A percentile compares a stretch with the other conserved stretches of the same genome.
These are phyloP conservation scores for Iris macrosiphon DNA, from an alignment of 106 monocot genomes.

Conservation along the genomic window DNA sequence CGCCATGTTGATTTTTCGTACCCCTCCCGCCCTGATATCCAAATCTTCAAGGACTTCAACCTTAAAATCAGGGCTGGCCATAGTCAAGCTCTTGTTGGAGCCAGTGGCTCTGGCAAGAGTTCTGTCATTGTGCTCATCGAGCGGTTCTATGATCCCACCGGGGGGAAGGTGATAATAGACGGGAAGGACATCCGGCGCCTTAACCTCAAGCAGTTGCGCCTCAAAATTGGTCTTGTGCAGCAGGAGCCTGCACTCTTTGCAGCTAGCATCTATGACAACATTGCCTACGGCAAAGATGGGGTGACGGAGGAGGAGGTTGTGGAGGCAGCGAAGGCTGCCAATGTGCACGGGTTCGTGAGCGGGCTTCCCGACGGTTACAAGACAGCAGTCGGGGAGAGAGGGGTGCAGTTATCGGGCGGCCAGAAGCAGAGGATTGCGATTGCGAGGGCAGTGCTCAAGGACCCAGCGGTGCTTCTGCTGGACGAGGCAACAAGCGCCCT, in stretches of 20 bases:
- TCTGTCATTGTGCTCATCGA: slow-evolving; percentile 77
- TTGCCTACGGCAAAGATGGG: slow-evolving; percentile 66
- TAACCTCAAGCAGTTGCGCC: slow-evolving; percentile 60
- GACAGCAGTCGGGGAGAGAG: slow-evolving; percentile 64
- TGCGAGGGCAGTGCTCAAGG: slow-evolving; percentile 66
- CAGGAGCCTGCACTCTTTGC: slow-evolving; percentile 90
- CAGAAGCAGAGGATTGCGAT: slow-evolving; percentile 85
- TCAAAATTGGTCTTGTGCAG: slow-evolving; percentile 71
- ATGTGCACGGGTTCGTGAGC: slow-evolving; percentile 66
- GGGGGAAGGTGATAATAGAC: slow-evolving; percentile 79
- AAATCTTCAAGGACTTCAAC: slow-evolving; percentile 69
- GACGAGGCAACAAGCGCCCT: slow-evolving; percentile 79
- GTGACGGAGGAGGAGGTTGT: slow-evolving; percentile 58
- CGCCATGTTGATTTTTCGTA: slow-evolving; percentile 67
- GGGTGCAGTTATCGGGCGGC: slow-evolving; percentile 68
- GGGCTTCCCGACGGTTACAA: slow-evolving; percentile 59
- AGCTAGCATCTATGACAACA: slow-evolving; percentile 74
- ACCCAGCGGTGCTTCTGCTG: slow-evolving; percentile 52
- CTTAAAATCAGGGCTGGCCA: slow-evolving; percentile 55
- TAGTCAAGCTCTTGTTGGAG: slow-evolving; percentile 78
- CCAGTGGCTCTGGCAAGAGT: slow-evolving; percentile 96
- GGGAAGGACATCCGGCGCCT: slow-evolving; percentile 70
- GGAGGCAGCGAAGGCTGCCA: slow-evolving; percentile 60
- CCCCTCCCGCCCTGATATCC: slow-evolving; percentile 58
- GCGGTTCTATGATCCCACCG: slow-evolving; percentile 82